Base-by-base conservation (phyloP, 345 rosid species). In the Euclidium syriacum region DNA sequence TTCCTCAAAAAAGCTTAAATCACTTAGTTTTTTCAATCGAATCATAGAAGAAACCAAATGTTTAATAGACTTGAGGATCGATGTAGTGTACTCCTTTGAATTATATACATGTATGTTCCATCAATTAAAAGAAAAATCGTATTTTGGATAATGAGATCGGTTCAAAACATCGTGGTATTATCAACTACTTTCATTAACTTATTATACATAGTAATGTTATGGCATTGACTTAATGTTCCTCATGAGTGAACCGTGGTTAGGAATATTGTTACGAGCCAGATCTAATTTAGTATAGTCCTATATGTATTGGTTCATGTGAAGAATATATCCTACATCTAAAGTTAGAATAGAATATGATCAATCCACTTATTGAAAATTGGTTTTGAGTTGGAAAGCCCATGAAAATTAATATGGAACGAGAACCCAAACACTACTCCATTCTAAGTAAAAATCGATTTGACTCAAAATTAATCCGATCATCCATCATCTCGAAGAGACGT, bases 1-100 rank as follows among this genome's bases (percentile, higher is more conserved):
- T 16, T 68, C 61, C 54, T 4, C 35, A 33, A 68, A 51, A 68
- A 52, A 18, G 19, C 41, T 43, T 46, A 51, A n/a, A 29, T 48
- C 25, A 40, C 72, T 58, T 23, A 6, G 8, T n/a, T 42, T 58
- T 68, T 44, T 58, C 58, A 49, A 6, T 22, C 11, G 27, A 41
- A 41, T 40, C 58, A 66, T 35, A 27, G 0, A 24, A 33, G 44
- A 59, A 33, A 41, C 42, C 49, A 20, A 56, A 48, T 57, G 35
- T 48, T 2, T 4, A 22, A 14, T 29, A 3, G 34, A 59, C 7
- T 30, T 58, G 22, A 60, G 50, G 54, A 48, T 48, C 5, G 39
- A 35, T 11, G 26, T 43, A 25, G 0, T 55, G 30, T 26, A 24
- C 4, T 30, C 30, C 25, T 52, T 29, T 41, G 42, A 29, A 27